A percentile compares a stretch with the other conserved stretches of the same genome.
These are phyloP conservation scores for Phytophthora ohioensis DNA, from an alignment of 352 stramenopile genomes.

Conservation along the genomic window DNA sequence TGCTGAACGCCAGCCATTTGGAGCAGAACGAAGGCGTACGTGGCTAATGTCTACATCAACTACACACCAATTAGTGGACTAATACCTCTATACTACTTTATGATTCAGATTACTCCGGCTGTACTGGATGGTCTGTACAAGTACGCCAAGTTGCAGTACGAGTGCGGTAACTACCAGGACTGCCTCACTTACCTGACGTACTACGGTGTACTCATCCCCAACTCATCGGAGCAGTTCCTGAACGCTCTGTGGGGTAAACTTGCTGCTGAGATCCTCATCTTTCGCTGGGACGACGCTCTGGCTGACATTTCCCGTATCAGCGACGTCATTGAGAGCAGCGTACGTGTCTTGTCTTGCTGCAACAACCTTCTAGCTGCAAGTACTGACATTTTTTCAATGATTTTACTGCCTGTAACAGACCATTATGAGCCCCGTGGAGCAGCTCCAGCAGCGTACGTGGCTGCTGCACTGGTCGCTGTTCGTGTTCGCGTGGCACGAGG, in stretches of 20 bases:
- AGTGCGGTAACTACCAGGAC: constrained; percentile 96
- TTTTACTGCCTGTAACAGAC: constrained; percentile 40
- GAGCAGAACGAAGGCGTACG: constrained; percentile 85
- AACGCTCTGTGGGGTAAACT: constrained; percentile 97
- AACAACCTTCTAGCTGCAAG: not conserved
- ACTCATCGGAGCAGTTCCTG: constrained; percentile 86
- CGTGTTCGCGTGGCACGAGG: constrained; percentile 92
- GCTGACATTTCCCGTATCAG: constrained; percentile 95
- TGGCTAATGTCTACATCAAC: not conserved
- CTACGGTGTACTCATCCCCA: constrained; percentile 89
- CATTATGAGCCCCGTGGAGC: constrained; percentile 88
- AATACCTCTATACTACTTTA: constrained; percentile 2
- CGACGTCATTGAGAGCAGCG: constrained; percentile 94
- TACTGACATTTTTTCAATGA: constrained; percentile 19
- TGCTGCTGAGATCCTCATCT: constrained; percentile 96
- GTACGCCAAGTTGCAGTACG: constrained; percentile 97
- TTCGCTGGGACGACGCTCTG: constrained; percentile 96
- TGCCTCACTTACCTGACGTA: constrained; percentile 92
- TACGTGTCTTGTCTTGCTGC: constrained; percentile 44
- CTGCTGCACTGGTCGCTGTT: constrained; percentile 99
- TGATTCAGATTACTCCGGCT: constrained; percentile 81
- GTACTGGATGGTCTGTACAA: constrained; percentile 94
- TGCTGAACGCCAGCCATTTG: constrained; percentile 81
- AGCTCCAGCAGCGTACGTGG: constrained; percentile 98
- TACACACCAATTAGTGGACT: not conserved